These are phyloP conservation scores for Diaporthe longicolla DNA, from an alignment of 2,329 filamentous ascomycete genomes.

Conservation along the genomic window DNA sequence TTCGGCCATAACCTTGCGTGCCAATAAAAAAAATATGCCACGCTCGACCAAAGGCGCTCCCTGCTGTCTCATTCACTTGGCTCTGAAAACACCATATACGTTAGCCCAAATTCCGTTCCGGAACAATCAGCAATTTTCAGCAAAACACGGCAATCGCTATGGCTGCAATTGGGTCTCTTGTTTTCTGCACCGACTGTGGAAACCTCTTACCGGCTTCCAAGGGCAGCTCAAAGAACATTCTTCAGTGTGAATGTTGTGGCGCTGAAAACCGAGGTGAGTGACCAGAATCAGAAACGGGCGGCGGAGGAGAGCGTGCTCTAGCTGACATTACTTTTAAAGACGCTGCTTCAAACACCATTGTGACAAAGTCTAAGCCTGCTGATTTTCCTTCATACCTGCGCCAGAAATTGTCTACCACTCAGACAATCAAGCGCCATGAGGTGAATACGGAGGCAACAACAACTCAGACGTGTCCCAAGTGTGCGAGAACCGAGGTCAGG, in stretches of 20 bases:
- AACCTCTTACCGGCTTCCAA: constrained; percentile 88
- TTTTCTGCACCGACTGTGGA: constrained; percentile 94
- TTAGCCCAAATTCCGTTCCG: not conserved
- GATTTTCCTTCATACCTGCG: constrained; percentile 93
- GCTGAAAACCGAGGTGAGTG: constrained; percentile 83
- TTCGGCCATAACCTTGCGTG: constrained; percentile 24
- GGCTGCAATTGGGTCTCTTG: constrained; percentile 90
- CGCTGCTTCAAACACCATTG: constrained; percentile 80
- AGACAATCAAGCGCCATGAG: constrained; percentile 83
- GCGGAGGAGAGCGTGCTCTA: not conserved
- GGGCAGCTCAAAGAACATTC: constrained; percentile 79
- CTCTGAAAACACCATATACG: not conserved
- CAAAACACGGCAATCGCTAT: constrained; percentile 62
- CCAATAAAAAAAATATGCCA: constrained; percentile 36
- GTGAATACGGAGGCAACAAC: constrained; percentile 79
- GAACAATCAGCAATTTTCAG: not conserved
- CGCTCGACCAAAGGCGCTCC: not conserved
- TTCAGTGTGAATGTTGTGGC: constrained; percentile 89
- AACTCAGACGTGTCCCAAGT: constrained; percentile 81
- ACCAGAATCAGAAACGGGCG: not conserved
- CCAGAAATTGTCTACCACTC: constrained; percentile 88
- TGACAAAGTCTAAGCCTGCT: constrained; percentile 87
- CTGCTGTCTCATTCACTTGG: constrained; percentile 14
- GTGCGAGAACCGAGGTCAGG: constrained; percentile 84
- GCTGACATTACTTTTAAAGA: constrained; percentile 61